Evolutionary conservation across 257 asterid genomes (phyloP).

Genomic region (Nicotiana attenuata): DNA sequence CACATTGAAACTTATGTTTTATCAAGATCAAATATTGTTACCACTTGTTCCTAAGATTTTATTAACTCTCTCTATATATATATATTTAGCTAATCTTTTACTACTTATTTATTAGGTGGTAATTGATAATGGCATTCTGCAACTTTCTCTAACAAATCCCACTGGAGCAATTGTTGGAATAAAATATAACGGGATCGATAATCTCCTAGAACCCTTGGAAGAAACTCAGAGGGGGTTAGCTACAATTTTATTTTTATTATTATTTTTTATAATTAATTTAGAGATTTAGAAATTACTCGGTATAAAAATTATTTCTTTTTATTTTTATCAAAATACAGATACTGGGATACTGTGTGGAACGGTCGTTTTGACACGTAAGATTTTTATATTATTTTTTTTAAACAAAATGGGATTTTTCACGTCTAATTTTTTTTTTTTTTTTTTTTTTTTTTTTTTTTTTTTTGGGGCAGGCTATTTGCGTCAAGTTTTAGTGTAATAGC

Average conservation of each 20-base stretch:
- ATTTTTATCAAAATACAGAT: conserved; percentile 16
- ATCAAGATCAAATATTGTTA: not conserved
- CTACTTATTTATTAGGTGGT: conserved; percentile 15
- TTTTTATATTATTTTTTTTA: not conserved
- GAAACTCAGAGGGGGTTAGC: conserved; percentile 25
- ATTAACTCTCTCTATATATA: no score
- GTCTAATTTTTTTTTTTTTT: not conserved
- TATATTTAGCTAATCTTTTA: not conserved
- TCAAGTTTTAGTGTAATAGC: conserved; percentile 22
- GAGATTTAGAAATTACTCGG: not conserved
- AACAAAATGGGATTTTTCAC: not conserved
- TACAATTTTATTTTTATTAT: not conserved
- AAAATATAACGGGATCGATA: conserved; percentile 14
- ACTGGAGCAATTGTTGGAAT: conserved; percentile 16
- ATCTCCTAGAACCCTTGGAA: conserved; percentile 11
- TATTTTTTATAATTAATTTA: not conserved
- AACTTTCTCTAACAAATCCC: conserved; percentile 20
- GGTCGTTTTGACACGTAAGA: conserved; percentile 20
- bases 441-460: no score
- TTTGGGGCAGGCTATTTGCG: conserved; percentile 21
- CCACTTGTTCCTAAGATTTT: not conserved
- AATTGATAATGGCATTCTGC: conserved; percentile 22
- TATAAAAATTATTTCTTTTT: not conserved
- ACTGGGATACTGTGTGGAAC: conserved; percentile 32
- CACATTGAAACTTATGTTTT: not conserved